Base-by-base conservation (phyloP, 768 basidiomycete species). In the Boletus insuetus region DNA sequence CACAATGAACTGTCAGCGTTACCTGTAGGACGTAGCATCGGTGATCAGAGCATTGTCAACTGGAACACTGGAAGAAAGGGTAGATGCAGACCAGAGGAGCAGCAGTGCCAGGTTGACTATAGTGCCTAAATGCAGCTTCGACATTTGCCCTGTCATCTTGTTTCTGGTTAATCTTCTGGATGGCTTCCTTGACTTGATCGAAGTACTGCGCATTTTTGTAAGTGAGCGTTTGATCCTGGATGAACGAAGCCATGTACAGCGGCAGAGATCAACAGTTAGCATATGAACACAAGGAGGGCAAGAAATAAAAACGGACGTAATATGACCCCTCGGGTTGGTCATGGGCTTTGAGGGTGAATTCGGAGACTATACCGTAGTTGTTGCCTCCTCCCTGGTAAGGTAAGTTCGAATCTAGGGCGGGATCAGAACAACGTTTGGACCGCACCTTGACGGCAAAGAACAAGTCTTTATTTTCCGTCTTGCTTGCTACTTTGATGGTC, bases 361-460 rank as follows among this genome's bases (percentile, higher is more conserved):
- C 48, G 35, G 67, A 61, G 8, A 68, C 60, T 43, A 69, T 62
- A 26, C 68, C 68, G 37, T 61, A 69, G 34, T 69, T 69, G 47
- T 69, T 67, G 19, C 63, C 46, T 24, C 64, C 65, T 17, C 65
- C 65, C 65, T 66, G n/a, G n/a, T 6, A 14, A 32, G 3, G 22
- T 17, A 54, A 38, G 19, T 34, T 53, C 24, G 37, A 24, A 31
- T 31, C 20, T 26, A 41, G 31, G 1, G 22, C 4, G 10, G 41
- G 7, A 24, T 32, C 4, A n/a, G 10, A 24, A 17, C 17, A 12
- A 22, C 3, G 19, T 9, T 6, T 46, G 34, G 17, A 38, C 37
- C 22, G 10, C 22, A 58, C 58, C 49, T 56, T 58, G 19, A 58
- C 13, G 4, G 49, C 54, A 16, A 47, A 47, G 19, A 56, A 59